A percentile compares a stretch with the other conserved stretches of the same genome.
Evolutionary conservation across 1,139 yeast species (phyloP).

Genomic region (Chernovozyma aurita): DNA sequence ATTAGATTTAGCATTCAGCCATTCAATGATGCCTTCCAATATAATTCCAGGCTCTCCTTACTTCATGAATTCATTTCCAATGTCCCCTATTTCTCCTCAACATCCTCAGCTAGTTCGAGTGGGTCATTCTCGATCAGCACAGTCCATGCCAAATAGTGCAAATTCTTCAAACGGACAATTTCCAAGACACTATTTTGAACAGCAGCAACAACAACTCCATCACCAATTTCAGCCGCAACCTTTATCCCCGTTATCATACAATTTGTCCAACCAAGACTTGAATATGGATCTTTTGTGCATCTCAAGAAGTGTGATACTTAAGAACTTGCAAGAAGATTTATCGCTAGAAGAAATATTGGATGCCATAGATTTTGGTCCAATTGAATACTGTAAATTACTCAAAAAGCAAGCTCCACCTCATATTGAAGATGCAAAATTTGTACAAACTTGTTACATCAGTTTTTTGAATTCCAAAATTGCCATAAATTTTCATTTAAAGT

Average conservation of each 20-base stretch:
- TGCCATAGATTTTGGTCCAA: conserved; percentile 39
- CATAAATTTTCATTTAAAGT: conserved; percentile 31
- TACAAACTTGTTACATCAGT: conserved; percentile 35
- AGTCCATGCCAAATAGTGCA: background rate
- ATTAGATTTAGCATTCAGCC: conserved; percentile 49
- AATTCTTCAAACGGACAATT: background rate
- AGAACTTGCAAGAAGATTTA: conserved; percentile 25
- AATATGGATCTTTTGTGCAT: conserved; percentile 31
- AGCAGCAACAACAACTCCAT: conserved; percentile 3
- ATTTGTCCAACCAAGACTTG: conserved; percentile 11
- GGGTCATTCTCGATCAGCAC: background rate
- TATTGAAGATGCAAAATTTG: conserved; percentile 16
- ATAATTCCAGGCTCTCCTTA: conserved; percentile 65
- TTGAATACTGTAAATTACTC: conserved; percentile 38
- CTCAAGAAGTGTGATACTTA: conserved; percentile 36
- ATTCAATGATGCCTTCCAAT: conserved; percentile 70
- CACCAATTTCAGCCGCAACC: conserved; percentile 15
- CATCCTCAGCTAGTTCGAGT: background rate
- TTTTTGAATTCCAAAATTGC: conserved; percentile 36
- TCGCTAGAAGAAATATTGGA: conserved; percentile 29
- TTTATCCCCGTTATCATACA: conserved; percentile 5
- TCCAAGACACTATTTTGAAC: conserved; percentile 2
- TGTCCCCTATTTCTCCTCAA: background rate
- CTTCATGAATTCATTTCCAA: conserved; percentile 16
- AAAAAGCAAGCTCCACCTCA: conserved; percentile 26